Percentiles rank a stretch among this genome's conserved stretches.
These are phyloP conservation scores for Fusarium tanahbumbuense DNA, from an alignment of 2,329 filamentous ascomycete species.

Conservation along the genomic window DNA sequence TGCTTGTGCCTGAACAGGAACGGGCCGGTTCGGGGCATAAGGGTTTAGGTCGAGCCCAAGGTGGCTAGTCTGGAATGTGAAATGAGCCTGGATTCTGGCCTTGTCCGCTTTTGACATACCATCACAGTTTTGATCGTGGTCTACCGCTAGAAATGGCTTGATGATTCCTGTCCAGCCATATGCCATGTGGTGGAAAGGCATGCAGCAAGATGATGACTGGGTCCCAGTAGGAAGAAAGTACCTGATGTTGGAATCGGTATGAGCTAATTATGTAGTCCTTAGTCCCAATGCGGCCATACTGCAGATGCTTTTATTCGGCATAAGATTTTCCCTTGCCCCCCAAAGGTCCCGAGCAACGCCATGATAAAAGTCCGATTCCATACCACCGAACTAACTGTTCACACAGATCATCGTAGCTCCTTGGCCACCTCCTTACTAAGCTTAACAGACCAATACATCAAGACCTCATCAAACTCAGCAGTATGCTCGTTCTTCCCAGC, in stretches of 20 bases:
- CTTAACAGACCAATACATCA: slow-evolving; percentile 14
- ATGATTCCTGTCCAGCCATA: too few relatives aligned
- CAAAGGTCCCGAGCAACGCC: neutral
- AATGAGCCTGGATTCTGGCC: neutral
- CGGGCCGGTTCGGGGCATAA: neutral
- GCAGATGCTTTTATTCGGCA: neutral
- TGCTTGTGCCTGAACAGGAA: neutral
- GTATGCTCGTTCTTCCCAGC: neutral
- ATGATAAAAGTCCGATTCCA: neutral
- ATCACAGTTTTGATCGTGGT: accelerated
- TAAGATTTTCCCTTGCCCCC: neutral
- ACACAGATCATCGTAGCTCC: neutral
- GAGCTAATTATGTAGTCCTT: too few relatives aligned
- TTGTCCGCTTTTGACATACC: neutral
- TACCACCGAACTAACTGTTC: neutral
- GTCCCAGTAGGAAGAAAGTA: too few relatives aligned
- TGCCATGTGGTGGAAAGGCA: neutral
- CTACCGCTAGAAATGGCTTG: too few relatives aligned
- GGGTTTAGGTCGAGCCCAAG: neutral
- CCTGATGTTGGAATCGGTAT: too few relatives aligned
- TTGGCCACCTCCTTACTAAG: neutral
- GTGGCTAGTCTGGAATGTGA: neutral
- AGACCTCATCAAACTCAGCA: slow-evolving; percentile 7
- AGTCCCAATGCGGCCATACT: too few relatives aligned
- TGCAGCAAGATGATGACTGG: too few relatives aligned